Evolutionary conservation across 352 stramenopile species (phyloP).

Genomic region (Phytophthora pini): DNA sequence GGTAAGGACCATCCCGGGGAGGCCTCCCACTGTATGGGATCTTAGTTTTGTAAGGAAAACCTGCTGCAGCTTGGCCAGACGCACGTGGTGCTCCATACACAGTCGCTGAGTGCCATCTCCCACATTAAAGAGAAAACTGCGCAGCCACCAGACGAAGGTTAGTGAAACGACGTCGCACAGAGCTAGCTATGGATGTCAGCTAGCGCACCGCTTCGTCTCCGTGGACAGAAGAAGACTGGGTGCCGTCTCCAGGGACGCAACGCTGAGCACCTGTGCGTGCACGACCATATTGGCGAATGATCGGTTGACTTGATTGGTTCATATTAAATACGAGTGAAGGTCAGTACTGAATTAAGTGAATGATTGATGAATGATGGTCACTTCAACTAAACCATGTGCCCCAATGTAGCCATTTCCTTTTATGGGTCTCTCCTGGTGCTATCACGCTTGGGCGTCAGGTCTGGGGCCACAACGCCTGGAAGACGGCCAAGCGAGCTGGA

Average conservation of each 20-base stretch:
- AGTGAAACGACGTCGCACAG: conserved; percentile 8
- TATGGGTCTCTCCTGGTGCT: conserved; percentile 3
- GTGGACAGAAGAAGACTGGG: conserved; percentile 77
- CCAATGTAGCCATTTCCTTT: background rate
- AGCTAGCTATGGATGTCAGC: background rate
- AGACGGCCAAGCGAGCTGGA: conserved; percentile 26
- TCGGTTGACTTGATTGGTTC: background rate
- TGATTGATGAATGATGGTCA: no score
- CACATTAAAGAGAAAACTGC: conserved; percentile 91
- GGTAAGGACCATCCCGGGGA: conserved; percentile 90
- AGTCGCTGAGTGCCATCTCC: conserved; percentile 90
- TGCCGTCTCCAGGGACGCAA: conserved; percentile 75
- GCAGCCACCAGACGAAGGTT: conserved; percentile 6
- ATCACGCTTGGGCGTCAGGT: conserved; percentile 13
- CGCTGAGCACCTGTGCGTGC: conserved; percentile 79
- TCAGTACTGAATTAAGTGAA: no score
- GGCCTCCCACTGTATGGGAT: conserved; percentile 77
- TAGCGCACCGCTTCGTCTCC: conserved; percentile 58
- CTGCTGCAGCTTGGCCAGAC: conserved; percentile 81
- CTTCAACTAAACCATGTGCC: no score
- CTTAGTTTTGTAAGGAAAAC: conserved; percentile 89
- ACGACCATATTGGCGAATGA: conserved; percentile 62
- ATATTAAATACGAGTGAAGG: background rate
- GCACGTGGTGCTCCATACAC: conserved; percentile 93
- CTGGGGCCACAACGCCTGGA: conserved; percentile 2